Evolutionary conservation across 2,329 filamentous ascomycete species (phyloP).

Genomic region (Colletotrichum sp.): DNA sequence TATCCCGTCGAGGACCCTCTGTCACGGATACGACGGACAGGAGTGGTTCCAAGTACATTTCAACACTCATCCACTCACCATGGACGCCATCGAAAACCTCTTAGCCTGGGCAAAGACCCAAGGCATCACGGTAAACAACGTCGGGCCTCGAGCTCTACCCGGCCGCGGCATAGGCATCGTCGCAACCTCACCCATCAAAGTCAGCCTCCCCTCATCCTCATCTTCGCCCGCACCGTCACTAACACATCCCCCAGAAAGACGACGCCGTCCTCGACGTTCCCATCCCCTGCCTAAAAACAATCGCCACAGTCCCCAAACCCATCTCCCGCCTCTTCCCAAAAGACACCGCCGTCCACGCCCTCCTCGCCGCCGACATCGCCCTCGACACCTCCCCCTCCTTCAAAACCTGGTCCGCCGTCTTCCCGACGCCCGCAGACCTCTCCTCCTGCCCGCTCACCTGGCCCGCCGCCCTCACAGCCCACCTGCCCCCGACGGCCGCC

Average conservation of each 20-base stretch:
- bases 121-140: conserved; percentile 71
- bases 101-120: conserved; percentile 69
- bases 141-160: conserved; percentile 70
- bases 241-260: conserved; percentile 31
- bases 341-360: conserved; percentile 69
- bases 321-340: conserved; percentile 58
- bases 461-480: conserved; percentile 46
- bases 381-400: conserved; percentile 55
- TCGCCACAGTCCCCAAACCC: conserved; percentile 60
- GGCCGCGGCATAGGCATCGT: conserved; percentile 81
- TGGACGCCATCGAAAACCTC: conserved; percentile 52
- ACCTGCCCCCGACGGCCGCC: conserved; percentile 50
- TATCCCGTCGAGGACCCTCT: not conserved
- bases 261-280: conserved; percentile 72
- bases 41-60: not conserved
- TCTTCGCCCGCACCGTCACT: not conserved
- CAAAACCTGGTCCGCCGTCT: conserved; percentile 67
- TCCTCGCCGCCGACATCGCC: conserved; percentile 73
- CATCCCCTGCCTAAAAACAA: conserved; percentile 65
- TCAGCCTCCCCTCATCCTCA: conserved; percentile 36
- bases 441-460: conserved; percentile 53
- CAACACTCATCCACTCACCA: not conserved
- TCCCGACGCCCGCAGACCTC: conserved; percentile 70
- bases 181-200: conserved; percentile 70
- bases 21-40: not conserved